Percentiles rank a stretch among this genome's conserved stretches.
Conservation (phyloP, 768 basidiomycete species). For the Suillus plorans region DNA sequence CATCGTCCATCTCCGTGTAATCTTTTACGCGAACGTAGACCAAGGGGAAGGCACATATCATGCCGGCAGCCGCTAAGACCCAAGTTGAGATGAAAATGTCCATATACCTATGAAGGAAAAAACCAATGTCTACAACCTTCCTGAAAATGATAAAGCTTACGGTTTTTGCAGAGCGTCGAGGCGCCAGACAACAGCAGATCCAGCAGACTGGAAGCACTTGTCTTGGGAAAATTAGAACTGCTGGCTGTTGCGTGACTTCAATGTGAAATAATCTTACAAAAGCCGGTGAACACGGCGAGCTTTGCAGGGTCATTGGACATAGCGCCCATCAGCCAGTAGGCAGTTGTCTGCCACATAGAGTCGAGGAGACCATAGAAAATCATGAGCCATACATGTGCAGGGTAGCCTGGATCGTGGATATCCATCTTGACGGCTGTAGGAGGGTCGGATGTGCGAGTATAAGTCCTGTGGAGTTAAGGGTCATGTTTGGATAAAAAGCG, state of each 20-base stretch:
- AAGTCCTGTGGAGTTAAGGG: conserved; percentile 36
- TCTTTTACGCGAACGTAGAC: conserved; percentile 63
- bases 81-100: conserved; percentile 69
- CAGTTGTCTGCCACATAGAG: conserved; percentile 82
- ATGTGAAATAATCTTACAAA: conserved; percentile 51
- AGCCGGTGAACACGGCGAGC: conserved; percentile 77
- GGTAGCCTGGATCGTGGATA: conserved; percentile 54
- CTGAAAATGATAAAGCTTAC: conserved; percentile 35
- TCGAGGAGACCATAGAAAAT: conserved; percentile 76
- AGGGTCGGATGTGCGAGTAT: conserved; percentile 54
- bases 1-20: conserved; percentile 49
- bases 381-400: conserved; percentile 58
- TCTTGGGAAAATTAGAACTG: conserved; percentile 33
- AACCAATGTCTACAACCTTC: conserved; percentile 11
- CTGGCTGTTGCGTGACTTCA: conserved; percentile 5
- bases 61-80: conserved; percentile 58
- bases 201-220: conserved; percentile 72
- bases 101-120: conserved; percentile 44
- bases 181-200: conserved; percentile 63
- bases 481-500: neutral
- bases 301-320: conserved; percentile 84
- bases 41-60: conserved; percentile 66
- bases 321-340: conserved; percentile 82
- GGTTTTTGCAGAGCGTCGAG: conserved; percentile 61
- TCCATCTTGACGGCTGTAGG: conserved; percentile 50